phyloP scores from a whole-genome alignment of 192 early-diverging fungal genomes.

The Linnemannia zychae region DNA sequence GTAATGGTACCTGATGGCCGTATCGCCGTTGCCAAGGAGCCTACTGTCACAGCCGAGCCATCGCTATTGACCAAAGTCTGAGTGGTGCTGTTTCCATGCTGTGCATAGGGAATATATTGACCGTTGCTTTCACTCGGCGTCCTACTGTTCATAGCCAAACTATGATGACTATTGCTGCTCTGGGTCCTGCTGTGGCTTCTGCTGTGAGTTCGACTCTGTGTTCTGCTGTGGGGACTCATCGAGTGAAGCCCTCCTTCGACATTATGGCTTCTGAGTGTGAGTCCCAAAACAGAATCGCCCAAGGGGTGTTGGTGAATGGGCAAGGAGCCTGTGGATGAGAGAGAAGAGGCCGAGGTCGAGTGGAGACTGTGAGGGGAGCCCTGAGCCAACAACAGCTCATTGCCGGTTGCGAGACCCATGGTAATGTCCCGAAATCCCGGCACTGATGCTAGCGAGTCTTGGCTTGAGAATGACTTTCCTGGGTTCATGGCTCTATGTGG shows the following conservation, averaged over 20 bases:
- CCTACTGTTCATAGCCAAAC: conserved; percentile 23
- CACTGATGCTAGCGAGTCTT: conserved; percentile 30
- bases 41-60: background rate
- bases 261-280: conserved; percentile 21
- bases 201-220: conserved; percentile 9
- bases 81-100: background rate
- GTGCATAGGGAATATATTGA: background rate
- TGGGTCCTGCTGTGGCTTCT: conserved; percentile 28
- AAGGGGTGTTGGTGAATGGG: conserved; percentile 38
- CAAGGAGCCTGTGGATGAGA: conserved; percentile 45
- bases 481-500: conserved; percentile 24
- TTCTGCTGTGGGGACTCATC: background rate
- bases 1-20: background rate
- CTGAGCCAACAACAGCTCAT: conserved; percentile 18
- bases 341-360: conserved; percentile 42
- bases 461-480: conserved; percentile 28
- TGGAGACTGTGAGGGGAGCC: conserved; percentile 39
- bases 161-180: conserved; percentile 36
- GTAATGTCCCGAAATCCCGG: conserved; percentile 13
- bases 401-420: background rate
- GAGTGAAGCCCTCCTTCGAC: conserved; percentile 1
- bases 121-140: conserved; percentile 34
- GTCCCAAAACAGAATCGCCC: conserved; percentile 14
- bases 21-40: background rate
- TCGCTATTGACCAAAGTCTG: conserved; percentile 3